Percentiles rank a stretch among this genome's conserved stretches.
These are phyloP conservation scores for Chytriomyces sp. DNA, from an alignment of 192 early-diverging fungal species.

Conservation along the genomic window DNA sequence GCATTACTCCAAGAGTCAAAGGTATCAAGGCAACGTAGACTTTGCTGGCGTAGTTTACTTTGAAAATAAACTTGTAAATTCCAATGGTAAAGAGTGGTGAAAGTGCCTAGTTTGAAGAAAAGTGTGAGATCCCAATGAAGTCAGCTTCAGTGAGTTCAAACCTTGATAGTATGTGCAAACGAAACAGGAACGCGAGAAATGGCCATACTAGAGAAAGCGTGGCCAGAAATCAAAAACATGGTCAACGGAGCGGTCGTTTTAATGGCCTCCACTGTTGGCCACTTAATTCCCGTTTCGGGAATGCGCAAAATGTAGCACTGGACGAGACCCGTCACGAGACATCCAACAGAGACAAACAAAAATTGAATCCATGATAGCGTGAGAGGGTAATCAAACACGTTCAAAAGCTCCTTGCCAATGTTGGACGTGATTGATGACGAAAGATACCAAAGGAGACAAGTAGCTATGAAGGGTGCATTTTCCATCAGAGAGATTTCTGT, in stretches of 20 bases:
- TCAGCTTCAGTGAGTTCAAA: constrained; percentile 28
- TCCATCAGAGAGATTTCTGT: neutral
- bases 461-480: constrained; percentile 52
- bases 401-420: constrained; percentile 78
- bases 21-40: constrained; percentile 81
- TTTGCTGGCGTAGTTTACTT: constrained; percentile 64
- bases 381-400: constrained; percentile 75
- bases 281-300: constrained; percentile 56
- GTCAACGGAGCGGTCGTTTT: constrained; percentile 69
- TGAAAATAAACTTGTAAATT: constrained; percentile 71
- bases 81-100: constrained; percentile 86
- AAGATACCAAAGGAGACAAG: constrained; percentile 79
- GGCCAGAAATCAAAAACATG: constrained; percentile 81
- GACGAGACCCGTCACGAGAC: constrained; percentile 27
- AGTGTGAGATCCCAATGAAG: neutral
- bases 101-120: constrained; percentile 55
- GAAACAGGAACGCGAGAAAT: constrained; percentile 78
- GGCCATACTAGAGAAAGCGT: constrained; percentile 79
- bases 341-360: constrained; percentile 61
- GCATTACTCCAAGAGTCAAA: constrained; percentile 84
- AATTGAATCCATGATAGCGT: constrained; percentile 87
- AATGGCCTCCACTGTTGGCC: constrained; percentile 56
- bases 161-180: constrained; percentile 90
- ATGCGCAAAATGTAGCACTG: constrained; percentile 30
- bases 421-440: constrained; percentile 85